Evolutionary conservation across 345 rosid genomes (phyloP).

Genomic region (Erysimum cheiranthoides): DNA sequence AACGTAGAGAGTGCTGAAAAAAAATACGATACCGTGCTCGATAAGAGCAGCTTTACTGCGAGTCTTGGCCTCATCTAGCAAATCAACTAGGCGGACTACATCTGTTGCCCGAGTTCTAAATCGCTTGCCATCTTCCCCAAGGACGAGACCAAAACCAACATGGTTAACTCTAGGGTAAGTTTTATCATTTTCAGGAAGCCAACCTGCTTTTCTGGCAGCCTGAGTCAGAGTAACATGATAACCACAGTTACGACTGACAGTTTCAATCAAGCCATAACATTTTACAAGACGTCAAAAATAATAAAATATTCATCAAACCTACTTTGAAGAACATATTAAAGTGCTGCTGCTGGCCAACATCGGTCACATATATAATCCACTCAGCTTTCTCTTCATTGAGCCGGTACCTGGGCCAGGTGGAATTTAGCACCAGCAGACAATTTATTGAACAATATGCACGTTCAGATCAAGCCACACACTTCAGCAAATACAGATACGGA

Average conservation of each 20-base stretch:
- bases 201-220: constrained; percentile 91
- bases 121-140: constrained; percentile 92
- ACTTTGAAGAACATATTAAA: constrained; percentile 93
- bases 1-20: constrained; percentile 7
- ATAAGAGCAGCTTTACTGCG: constrained; percentile 78
- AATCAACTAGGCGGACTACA: constrained; percentile 92
- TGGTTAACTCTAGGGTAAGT: constrained; percentile 74
- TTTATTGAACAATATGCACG: background rate
- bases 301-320: constrained; percentile 42
- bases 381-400: constrained; percentile 93
- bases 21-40: constrained; percentile 69
- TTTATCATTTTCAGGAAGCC: constrained; percentile 72
- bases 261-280: constrained; percentile 10
- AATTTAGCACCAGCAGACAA: constrained; percentile 32
- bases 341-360: constrained; percentile 97
- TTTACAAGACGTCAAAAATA: background rate
- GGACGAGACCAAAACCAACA: constrained; percentile 96
- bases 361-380: constrained; percentile 95
- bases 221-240: constrained; percentile 44
- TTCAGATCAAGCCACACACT: constrained; percentile 20
- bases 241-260: constrained; percentile 27
- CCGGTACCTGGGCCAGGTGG: constrained; percentile 68
- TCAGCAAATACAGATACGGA: constrained; percentile 23
- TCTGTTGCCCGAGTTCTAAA: constrained; percentile 86
- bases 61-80: constrained; percentile 92